These are phyloP conservation scores for Jackrogersella minutella DNA, from an alignment of 495 filamentous ascomycete species.

Conservation along the genomic window DNA sequence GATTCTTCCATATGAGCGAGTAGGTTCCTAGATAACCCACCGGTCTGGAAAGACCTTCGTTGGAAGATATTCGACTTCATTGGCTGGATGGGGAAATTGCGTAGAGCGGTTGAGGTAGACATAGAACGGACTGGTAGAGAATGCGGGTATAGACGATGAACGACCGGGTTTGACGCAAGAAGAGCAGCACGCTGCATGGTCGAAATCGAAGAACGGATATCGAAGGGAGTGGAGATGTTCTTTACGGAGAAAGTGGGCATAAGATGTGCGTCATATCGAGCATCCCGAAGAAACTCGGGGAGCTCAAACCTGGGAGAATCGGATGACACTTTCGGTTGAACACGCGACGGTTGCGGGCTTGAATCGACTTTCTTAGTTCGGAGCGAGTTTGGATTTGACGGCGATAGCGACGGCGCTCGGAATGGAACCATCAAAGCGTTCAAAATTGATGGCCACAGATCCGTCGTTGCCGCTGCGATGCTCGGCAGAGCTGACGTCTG, in stretches of 20 bases:
- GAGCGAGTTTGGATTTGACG: conserved; percentile 15
- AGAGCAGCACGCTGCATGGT: conserved; percentile 39
- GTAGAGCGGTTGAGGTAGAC: conserved; percentile 39
- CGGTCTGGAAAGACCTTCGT: conserved; percentile 50
- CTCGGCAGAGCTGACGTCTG: conserved; percentile 49
- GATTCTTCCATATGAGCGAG: conserved; percentile 73
- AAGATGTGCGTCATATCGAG: conserved; percentile 33
- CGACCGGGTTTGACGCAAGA: conserved; percentile 41
- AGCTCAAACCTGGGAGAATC: conserved; percentile 39
- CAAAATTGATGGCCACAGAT: conserved; percentile 64
- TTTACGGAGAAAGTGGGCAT: conserved; percentile 21
- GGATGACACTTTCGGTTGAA: conserved; percentile 13
- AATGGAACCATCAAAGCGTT: conserved; percentile 56
- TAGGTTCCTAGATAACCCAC: conserved; percentile 55
- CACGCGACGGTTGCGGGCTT: conserved; percentile 11
- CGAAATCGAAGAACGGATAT: conserved; percentile 46
- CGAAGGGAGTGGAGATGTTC: conserved; percentile 38
- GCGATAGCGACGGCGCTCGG: conserved; percentile 36
- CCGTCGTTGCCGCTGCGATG: conserved; percentile 59
- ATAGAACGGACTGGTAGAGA: conserved; percentile 30
- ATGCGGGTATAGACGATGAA: conserved; percentile 33
- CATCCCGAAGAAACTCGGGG: conserved; percentile 53
- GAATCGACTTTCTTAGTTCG: conserved; percentile 19
- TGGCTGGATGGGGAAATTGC: conserved; percentile 31
- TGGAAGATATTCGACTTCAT: conserved; percentile 35